Evolutionary conservation across 768 basidiomycete genomes (phyloP).

Genomic region (Mycena latifolia): DNA sequence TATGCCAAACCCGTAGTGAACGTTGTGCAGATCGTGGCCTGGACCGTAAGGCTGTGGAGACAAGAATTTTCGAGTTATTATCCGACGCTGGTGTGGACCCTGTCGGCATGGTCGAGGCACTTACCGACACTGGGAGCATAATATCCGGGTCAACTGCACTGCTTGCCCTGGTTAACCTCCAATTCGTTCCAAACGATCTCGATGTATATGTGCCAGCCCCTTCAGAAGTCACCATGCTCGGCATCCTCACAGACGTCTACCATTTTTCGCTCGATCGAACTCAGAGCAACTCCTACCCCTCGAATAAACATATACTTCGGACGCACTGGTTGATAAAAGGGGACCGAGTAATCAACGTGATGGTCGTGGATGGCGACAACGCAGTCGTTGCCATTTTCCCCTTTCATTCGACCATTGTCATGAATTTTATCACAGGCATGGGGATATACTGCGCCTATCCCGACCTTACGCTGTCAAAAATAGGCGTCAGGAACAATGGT

Average conservation of each 20-base stretch:
- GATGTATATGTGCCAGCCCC: not conserved
- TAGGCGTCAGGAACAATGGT: not conserved
- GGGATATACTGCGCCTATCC: not conserved
- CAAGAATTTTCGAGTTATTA: too few species aligned
- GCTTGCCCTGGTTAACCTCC: not conserved
- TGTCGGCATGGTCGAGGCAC: too few species aligned
- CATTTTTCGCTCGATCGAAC: too few species aligned
- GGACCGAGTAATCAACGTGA: not conserved
- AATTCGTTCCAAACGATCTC: not conserved
- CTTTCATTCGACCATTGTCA: not conserved
- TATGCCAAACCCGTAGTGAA: too few species aligned
- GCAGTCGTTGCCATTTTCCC: not conserved
- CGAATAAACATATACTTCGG: not conserved
- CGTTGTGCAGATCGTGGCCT: too few species aligned
- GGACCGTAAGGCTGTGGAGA: too few species aligned
- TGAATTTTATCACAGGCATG: not conserved
- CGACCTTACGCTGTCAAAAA: not conserved
- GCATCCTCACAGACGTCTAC: not conserved
- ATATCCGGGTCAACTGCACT: not conserved
- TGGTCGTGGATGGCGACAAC: not conserved
- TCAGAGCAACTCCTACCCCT: not conserved
- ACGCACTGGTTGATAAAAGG: not conserved
- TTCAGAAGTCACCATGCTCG: not conserved
- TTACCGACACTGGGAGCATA: too few species aligned
- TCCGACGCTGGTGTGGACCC: too few species aligned